These are phyloP conservation scores for Verticillium alfalfae DNA, from an alignment of 2,329 filamentous ascomycete genomes.

Conservation along the genomic window DNA sequence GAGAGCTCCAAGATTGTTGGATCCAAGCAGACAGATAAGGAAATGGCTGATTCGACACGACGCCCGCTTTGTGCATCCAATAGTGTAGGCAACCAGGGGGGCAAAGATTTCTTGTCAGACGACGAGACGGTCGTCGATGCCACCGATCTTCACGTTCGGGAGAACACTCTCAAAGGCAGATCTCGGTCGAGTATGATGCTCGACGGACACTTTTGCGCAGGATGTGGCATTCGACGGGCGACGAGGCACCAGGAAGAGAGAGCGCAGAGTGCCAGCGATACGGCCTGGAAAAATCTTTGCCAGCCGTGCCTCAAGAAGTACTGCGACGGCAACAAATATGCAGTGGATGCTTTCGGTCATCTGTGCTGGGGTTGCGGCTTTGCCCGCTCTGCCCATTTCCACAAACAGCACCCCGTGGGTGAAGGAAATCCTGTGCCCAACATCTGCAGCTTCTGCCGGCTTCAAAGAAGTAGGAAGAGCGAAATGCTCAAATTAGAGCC, in stretches of 20 bases:
- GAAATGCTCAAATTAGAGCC: conserved; percentile 5
- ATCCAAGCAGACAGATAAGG: not conserved
- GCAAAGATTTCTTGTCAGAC: not conserved
- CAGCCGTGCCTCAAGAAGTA: conserved; percentile 7
- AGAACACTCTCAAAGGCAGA: conserved; percentile 2
- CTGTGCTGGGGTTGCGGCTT: conserved; percentile 29
- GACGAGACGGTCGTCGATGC: not conserved
- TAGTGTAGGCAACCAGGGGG: not conserved
- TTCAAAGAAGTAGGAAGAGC: conserved; percentile 5
- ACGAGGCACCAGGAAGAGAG: conserved; percentile 8
- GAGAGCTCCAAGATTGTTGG: not conserved
- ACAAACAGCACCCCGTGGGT: conserved; percentile 23
- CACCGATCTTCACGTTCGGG: not conserved
- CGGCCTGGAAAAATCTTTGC: conserved; percentile 11
- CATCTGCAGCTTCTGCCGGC: conserved; percentile 27
- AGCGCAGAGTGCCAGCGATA: conserved; percentile 2
- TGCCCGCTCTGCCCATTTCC: conserved; percentile 26
- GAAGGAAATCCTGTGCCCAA: conserved; percentile 20
- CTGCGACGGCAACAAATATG: not conserved
- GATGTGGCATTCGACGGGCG: conserved; percentile 11
- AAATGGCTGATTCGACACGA: not conserved
- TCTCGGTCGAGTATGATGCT: conserved; percentile 5
- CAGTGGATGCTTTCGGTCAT: conserved; percentile 1
- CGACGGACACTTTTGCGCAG: conserved; percentile 11
- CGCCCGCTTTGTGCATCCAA: not conserved